These are phyloP conservation scores for Calvatia gigantea DNA, from an alignment of 768 basidiomycete species.

Conservation along the genomic window DNA sequence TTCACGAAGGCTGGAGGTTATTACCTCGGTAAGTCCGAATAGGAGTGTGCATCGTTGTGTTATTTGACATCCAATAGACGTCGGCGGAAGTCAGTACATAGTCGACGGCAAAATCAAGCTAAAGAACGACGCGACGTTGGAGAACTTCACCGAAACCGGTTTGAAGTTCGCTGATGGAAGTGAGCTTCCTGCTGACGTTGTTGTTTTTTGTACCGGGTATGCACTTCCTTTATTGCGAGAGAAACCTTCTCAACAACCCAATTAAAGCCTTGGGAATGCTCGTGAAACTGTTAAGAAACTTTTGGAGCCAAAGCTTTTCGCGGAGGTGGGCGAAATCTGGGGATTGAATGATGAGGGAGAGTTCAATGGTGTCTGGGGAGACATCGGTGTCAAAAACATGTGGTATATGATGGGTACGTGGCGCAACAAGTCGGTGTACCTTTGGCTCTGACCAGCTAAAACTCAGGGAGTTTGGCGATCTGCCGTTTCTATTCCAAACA, in stretches of 20 bases:
- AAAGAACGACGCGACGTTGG: constrained; percentile 49
- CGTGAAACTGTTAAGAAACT: constrained; percentile 34
- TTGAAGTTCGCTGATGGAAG: constrained; percentile 44
- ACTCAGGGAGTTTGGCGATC: constrained; percentile 47
- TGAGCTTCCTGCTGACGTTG: constrained; percentile 37
- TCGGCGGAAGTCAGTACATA: constrained; percentile 53
- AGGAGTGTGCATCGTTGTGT: neutral
- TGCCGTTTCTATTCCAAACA: constrained; percentile 62
- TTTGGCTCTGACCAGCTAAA: neutral
- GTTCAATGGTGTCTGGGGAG: constrained; percentile 39
- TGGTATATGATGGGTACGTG: constrained; percentile 58
- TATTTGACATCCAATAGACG: constrained; percentile 29
- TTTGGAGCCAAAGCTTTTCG: constrained; percentile 38
- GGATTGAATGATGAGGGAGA: constrained; percentile 63
- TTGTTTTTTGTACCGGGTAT: constrained; percentile 25
- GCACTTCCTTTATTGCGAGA: constrained; percentile 49
- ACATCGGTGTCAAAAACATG: constrained; percentile 29
- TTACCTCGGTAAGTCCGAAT: constrained; percentile 12
- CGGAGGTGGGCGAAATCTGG: constrained; percentile 51
- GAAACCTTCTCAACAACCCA: neutral
- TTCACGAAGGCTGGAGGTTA: constrained; percentile 14
- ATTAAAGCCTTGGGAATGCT: constrained; percentile 40
- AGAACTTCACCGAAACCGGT: constrained; percentile 36
- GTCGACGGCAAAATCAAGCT: constrained; percentile 65
- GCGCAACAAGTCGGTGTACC: neutral